Conservation (phyloP, 441 rosid genomes). For the Populus hybrid region DNA sequence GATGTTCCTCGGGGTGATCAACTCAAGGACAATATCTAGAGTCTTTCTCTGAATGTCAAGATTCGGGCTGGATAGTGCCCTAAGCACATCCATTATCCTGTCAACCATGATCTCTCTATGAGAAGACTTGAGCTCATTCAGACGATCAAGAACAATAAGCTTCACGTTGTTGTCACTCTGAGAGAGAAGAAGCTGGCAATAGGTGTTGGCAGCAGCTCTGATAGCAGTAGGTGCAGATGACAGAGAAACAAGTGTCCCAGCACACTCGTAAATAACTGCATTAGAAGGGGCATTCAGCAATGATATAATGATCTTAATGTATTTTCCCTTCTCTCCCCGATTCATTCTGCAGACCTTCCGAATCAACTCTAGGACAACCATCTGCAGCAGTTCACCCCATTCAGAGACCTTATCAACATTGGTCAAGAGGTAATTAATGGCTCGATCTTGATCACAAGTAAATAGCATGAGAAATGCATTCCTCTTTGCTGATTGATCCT, state of each 20-base stretch:
- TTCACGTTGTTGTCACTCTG: conserved; percentile 95
- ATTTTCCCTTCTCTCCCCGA: conserved; percentile 80
- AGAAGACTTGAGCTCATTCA: conserved; percentile 79
- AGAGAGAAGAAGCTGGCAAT: conserved; percentile 82
- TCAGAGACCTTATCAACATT: conserved; percentile 74
- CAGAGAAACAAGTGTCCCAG: conserved; percentile 79
- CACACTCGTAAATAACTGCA: conserved; percentile 88
- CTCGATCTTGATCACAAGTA: conserved; percentile 79
- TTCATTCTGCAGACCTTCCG: conserved; percentile 83
- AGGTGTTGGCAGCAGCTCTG: conserved; percentile 81
- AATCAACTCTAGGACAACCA: conserved; percentile 88
- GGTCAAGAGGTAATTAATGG: conserved; percentile 64
- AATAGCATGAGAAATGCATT: conserved; percentile 96
- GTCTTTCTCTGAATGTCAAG: too few species aligned
- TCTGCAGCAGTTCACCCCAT: conserved; percentile 90
- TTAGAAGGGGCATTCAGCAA: conserved; percentile 76
- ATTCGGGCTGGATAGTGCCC: too few species aligned
- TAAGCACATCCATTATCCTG: too few species aligned
- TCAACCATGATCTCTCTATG: too few species aligned
- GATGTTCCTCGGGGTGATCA: too few species aligned
- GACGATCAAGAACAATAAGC: conserved; percentile 83
- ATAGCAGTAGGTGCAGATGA: conserved; percentile 93
- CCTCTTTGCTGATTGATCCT: conserved; percentile 83
- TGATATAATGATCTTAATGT: conserved; percentile 79
- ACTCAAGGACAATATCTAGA: too few species aligned